phyloP scores from a whole-genome alignment of 805 yeast genomes.

The Hanseniaspora nectarophila region DNA sequence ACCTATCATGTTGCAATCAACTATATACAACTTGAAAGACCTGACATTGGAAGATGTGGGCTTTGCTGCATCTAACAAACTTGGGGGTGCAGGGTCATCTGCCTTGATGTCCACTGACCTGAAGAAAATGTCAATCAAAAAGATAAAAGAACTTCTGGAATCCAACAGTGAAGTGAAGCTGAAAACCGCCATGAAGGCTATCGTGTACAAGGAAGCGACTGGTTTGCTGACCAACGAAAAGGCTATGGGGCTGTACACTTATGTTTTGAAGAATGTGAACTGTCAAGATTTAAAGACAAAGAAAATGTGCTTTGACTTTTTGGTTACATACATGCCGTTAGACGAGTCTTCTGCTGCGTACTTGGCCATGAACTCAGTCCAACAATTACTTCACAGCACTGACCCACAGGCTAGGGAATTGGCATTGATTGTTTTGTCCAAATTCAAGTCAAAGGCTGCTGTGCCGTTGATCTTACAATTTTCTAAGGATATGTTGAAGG shows the following conservation, averaged over 20 bases:
- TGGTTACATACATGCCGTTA: conserved; percentile 62
- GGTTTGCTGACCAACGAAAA: conserved; percentile 30
- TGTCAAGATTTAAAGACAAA: conserved; percentile 53
- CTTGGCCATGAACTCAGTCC: conserved; percentile 81
- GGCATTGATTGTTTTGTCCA: conserved; percentile 67
- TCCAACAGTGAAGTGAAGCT: conserved; percentile 59
- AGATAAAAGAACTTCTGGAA: conserved; percentile 52
- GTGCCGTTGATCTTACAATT: conserved; percentile 67
- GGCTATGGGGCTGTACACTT: conserved; percentile 52
- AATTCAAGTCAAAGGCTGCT: conserved; percentile 71
- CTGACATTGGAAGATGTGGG: conserved; percentile 74
- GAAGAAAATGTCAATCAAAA: conserved; percentile 44
- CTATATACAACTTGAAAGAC: conserved; percentile 69
- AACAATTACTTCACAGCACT: conserved; percentile 63
- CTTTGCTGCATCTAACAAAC: conserved; percentile 49
- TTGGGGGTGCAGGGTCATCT: conserved; percentile 27
- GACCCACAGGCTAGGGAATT: conserved; percentile 56
- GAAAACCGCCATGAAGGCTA: conserved; percentile 46
- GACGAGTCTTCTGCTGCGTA: conserved; percentile 78
- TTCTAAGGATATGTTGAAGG: conserved; percentile 54
- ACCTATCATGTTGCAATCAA: conserved; percentile 28
- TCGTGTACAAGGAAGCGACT: conserved; percentile 36
- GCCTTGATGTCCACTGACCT: conserved; percentile 2
- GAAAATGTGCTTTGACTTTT: conserved; percentile 62
- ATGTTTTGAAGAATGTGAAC: conserved; percentile 77